These are phyloP conservation scores for Aspergillus fructus DNA, from an alignment of 2,329 filamentous ascomycete species.

Conservation along the genomic window DNA sequence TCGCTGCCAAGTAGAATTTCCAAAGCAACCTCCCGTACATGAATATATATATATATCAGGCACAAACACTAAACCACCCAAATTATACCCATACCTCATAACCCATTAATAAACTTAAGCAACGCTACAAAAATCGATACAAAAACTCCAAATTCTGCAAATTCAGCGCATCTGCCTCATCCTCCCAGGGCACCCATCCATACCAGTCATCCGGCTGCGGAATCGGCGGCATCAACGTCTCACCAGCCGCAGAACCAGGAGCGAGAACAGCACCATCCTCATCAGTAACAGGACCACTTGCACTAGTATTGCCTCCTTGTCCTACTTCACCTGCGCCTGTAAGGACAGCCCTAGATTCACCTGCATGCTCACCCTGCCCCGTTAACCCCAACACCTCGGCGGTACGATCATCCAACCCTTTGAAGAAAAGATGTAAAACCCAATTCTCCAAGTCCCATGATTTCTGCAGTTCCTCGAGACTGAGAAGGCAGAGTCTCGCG, in stretches of 20 bases:
- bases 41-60: too few species aligned
- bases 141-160: constrained; percentile 15
- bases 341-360: too few species aligned
- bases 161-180: constrained; percentile 12
- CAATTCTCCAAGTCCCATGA: constrained; percentile 53
- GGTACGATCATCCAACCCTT: constrained; percentile 48
- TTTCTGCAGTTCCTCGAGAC: constrained; percentile 49
- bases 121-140: constrained; percentile 12
- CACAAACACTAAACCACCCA: too few species aligned
- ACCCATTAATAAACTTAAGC: too few species aligned
- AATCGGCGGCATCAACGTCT: not conserved
- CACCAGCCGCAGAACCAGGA: not conserved
- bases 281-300: not conserved
- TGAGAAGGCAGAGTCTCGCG: constrained; percentile 49
- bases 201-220: constrained; percentile 12
- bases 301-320: too few species aligned
- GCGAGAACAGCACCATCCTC: not conserved
- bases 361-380: not conserved
- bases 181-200: constrained; percentile 7
- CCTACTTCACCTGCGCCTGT: too few species aligned
- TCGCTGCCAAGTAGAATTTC: too few species aligned
- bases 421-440: constrained; percentile 51
- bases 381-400: constrained; percentile 37
- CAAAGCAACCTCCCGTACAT: too few species aligned
- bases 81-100: too few species aligned